Base-by-base conservation (phyloP, 2,329 filamentous ascomycete genomes). In the Aspergillus amoenus region DNA sequence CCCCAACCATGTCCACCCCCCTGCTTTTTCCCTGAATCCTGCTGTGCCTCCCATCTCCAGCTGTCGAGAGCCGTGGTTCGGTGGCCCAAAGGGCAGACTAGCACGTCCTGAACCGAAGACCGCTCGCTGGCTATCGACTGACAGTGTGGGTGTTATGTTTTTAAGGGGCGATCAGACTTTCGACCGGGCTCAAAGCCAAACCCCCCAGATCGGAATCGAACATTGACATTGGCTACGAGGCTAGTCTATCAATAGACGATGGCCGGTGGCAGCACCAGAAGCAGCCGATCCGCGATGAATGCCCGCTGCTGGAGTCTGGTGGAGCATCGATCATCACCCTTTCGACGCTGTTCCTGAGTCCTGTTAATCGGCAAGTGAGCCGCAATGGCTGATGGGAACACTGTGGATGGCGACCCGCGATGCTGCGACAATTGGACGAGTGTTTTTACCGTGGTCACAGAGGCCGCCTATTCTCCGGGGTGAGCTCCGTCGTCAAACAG, bases 151-250 rank as follows among this genome's bases (percentile, higher is more conserved):
- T 52, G 50, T 43, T 41, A 45, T 39, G 9, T 52, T 42, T 30
- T 22, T 17, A 45, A 52, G 50, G 48, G 39, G 50, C 50, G 50
- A 52, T 52, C 50, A 52, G 42, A 45, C 50, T 52, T 32, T 45
- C 13, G 30, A 9, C 34, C 37, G 34, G 34, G 13, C 34, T 37
- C 15, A 13, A 39, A 51, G 48, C 39, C 24, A 51, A 43, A 46
- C 11, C 18, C 27, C 44, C 39, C 21, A 12, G 44, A 48, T 49
- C 52, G 22, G 44, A 48, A 47, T 43, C 24, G 11, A 55, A 18
- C 34, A 47, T 43, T 18, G 11, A 55, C 52, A 55, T 48, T 37
- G 52, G 27, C 27, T 12, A 30, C 8, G 27, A 30, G 9, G 52
- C 52, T 49, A 48, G 43, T 13, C 39, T 45, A 39, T 39, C 52